Evolutionary conservation across 176 grass and related monocot genomes (phyloP).

Genomic region (Eremochloa ophiuroides): DNA sequence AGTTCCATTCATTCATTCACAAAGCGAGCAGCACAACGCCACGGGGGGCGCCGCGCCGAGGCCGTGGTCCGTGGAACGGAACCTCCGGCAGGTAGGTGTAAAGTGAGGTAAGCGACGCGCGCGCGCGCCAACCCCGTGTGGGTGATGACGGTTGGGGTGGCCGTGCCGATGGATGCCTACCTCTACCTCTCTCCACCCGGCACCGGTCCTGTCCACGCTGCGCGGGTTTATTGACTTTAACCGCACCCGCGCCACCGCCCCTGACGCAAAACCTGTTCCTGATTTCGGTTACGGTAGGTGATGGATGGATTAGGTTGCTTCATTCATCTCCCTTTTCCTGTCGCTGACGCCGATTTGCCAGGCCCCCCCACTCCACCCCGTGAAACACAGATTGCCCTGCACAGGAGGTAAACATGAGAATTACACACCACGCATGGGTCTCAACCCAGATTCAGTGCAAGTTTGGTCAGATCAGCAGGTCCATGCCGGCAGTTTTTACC

Average conservation of each 20-base stretch:
- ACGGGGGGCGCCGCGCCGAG: not conserved
- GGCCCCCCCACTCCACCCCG: not conserved
- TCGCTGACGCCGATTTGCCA: constrained; percentile 4
- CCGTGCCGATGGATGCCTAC: constrained; percentile 32
- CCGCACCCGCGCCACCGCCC: constrained; percentile 12
- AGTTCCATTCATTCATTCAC: constrained; percentile 25
- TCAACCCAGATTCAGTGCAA: not conserved
- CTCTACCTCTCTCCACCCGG: constrained; percentile 22
- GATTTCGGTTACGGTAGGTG: not conserved
- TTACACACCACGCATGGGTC: not conserved
- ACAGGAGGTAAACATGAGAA: not conserved
- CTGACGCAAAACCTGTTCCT: constrained; percentile 22
- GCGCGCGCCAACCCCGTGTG: constrained; percentile 25
- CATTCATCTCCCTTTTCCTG: constrained; percentile 5
- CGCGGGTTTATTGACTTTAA: no score
- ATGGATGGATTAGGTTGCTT: constrained; percentile 28
- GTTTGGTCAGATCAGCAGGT: not conserved
- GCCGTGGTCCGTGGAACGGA: not conserved
- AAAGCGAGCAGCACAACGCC: not conserved
- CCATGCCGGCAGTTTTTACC: not conserved
- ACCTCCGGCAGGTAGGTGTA: constrained; percentile 61
- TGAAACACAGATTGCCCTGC: constrained; percentile 4
- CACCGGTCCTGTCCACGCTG: no score
- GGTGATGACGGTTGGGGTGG: no score
- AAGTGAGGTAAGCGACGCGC: constrained; percentile 53